Evolutionary conservation across 345 rosid species (phyloP).

Genomic region (Firmiana major): DNA sequence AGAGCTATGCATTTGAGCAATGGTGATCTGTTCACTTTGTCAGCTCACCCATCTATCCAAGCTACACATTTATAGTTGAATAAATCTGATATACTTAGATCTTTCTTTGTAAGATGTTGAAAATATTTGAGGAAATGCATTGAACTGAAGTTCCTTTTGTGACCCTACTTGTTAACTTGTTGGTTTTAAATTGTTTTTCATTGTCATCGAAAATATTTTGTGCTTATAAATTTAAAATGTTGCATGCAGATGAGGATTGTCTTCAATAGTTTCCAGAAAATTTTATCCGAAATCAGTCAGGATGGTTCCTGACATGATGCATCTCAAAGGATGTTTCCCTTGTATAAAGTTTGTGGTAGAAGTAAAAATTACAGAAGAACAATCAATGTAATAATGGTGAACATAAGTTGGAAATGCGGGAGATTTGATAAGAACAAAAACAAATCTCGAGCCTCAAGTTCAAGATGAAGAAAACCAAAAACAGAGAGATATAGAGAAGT

Average conservation of each 20-base stretch:
- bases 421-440: too few species aligned
- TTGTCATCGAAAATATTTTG: not conserved
- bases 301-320: constrained; percentile 50
- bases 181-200: not conserved
- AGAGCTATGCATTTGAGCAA: too few species aligned
- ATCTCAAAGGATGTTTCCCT: constrained; percentile 53
- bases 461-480: too few species aligned
- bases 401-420: too few species aligned
- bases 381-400: too few species aligned
- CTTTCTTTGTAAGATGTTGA: not conserved
- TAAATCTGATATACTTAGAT: not conserved
- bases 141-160: not conserved
- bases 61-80: not conserved
- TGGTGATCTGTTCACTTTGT: too few species aligned
- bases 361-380: too few species aligned
- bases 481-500: too few species aligned
- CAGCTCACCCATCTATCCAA: too few species aligned
- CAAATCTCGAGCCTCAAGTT: too few species aligned
- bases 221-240: constrained; percentile 17
- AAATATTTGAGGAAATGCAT: not conserved
- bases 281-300: constrained; percentile 38
- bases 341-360: constrained; percentile 89
- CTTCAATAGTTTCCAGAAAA: constrained; percentile 48
- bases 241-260: constrained; percentile 62
- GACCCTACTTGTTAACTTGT: not conserved